Evolutionary conservation across 257 asterid species (phyloP).

Genomic region (Eustoma russellianum): DNA sequence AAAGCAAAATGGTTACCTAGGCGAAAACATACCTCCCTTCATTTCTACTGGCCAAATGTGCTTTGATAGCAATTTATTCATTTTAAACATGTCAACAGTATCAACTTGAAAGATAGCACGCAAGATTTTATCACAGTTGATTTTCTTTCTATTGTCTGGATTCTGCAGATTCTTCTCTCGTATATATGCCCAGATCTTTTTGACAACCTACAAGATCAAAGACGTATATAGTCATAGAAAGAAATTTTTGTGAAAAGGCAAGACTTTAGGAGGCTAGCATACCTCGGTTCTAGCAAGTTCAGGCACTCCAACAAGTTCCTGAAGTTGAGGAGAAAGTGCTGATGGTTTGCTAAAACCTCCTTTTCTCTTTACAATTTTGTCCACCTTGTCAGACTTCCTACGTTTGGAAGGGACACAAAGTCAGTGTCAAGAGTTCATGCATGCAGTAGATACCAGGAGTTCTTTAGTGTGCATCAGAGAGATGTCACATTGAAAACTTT

Average conservation of each 20-base stretch:
- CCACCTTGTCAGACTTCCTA: conserved; percentile 16
- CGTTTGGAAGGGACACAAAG: neutral
- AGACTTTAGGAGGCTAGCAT: conserved; percentile 3
- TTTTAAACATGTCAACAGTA: conserved; percentile 37
- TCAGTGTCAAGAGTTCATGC: no score
- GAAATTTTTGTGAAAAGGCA: neutral
- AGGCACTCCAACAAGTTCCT: conserved; percentile 31
- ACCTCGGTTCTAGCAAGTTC: conserved; percentile 44
- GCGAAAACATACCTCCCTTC: conserved; percentile 16
- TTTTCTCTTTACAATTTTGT: conserved; percentile 20
- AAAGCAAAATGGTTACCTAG: no score
- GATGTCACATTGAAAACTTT: no score
- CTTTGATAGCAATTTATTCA: conserved; percentile 32
- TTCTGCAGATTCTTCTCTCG: conserved; percentile 35
- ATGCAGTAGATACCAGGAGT: neutral
- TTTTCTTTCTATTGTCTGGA: conserved; percentile 32
- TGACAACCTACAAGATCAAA: conserved; percentile 31
- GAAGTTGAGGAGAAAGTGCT: conserved; percentile 43
- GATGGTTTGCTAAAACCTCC: conserved; percentile 33
- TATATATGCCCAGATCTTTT: conserved; percentile 40
- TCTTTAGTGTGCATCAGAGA: no score
- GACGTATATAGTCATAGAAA: neutral
- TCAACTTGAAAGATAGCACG: conserved; percentile 24
- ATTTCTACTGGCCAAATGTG: conserved; percentile 40
- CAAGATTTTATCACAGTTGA: conserved; percentile 30